Percentiles rank a stretch among this genome's conserved stretches.
Conservation (phyloP, 805 yeast genomes). For the Ogataea neopini region DNA sequence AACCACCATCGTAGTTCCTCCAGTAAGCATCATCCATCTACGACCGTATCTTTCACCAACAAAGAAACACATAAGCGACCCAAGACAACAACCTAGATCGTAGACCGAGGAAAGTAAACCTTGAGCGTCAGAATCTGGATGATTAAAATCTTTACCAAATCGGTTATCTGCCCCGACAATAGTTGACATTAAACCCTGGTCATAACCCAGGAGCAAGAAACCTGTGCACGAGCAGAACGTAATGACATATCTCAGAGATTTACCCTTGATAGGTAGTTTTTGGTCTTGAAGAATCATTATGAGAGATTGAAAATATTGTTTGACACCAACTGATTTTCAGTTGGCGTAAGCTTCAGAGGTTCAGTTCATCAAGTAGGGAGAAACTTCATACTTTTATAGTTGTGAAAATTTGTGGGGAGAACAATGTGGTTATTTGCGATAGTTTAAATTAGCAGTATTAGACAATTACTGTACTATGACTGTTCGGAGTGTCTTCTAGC, state of each 20-base stretch:
- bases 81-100: constrained; percentile 46
- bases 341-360: no score
- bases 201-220: constrained; percentile 35
- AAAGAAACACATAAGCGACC: constrained; percentile 34
- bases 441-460: no score
- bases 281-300: constrained; percentile 10
- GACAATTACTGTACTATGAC: neutral
- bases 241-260: constrained; percentile 7
- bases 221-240: constrained; percentile 13
- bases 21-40: constrained; percentile 38
- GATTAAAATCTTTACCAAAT: constrained; percentile 16
- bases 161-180: constrained; percentile 33
- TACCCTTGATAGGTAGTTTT: constrained; percentile 8
- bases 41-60: constrained; percentile 41
- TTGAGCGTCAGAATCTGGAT: constrained; percentile 16
- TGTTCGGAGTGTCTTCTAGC: constrained; percentile 3
- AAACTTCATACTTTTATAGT: neutral
- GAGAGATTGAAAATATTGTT: neutral
- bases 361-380: neutral
- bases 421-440: neutral
- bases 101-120: constrained; percentile 51
- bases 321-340: no score
- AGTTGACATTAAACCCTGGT: constrained; percentile 50
- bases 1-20: constrained; percentile 34
- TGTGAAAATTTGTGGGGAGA: neutral